Conservation (phyloP, 768 basidiomycete species). For the Leucosporidium scottii region DNA sequence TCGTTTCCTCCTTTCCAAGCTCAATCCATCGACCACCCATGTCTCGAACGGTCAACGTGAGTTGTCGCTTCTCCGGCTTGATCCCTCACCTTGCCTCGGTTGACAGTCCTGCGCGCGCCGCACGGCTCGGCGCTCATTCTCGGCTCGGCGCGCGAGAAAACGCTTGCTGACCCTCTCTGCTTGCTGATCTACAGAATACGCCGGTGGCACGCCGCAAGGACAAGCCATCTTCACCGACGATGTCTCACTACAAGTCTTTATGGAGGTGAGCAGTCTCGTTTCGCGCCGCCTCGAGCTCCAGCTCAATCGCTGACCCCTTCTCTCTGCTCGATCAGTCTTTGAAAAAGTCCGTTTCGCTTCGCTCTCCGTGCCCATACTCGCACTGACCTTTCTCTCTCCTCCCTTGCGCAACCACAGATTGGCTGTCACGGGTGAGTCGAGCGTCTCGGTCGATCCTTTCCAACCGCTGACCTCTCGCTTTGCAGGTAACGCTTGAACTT, state of each 20-base stretch:
- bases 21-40: constrained; percentile 97
- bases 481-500: no score
- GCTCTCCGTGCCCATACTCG: no score
- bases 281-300: not conserved
- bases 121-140: not conserved
- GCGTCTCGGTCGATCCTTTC: no score
- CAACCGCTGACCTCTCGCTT: no score
- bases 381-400: no score
- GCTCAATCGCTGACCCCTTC: not conserved
- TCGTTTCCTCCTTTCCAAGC: constrained; percentile 90
- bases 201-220: constrained; percentile 56
- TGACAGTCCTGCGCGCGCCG: no score
- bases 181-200: constrained; percentile 51
- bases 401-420: not conserved
- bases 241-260: constrained; percentile 93
- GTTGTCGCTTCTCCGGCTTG: constrained; percentile 38
- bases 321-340: not conserved
- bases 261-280: constrained; percentile 38
- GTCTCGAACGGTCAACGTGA: constrained; percentile 53
- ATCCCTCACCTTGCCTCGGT: not conserved
- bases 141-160: no score
- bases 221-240: constrained; percentile 98
- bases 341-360: not conserved
- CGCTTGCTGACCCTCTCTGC: constrained; percentile 68
- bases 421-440: not conserved